Conservation (phyloP, 2,329 filamentous ascomycete genomes). For the Cytospora leucostoma region DNA sequence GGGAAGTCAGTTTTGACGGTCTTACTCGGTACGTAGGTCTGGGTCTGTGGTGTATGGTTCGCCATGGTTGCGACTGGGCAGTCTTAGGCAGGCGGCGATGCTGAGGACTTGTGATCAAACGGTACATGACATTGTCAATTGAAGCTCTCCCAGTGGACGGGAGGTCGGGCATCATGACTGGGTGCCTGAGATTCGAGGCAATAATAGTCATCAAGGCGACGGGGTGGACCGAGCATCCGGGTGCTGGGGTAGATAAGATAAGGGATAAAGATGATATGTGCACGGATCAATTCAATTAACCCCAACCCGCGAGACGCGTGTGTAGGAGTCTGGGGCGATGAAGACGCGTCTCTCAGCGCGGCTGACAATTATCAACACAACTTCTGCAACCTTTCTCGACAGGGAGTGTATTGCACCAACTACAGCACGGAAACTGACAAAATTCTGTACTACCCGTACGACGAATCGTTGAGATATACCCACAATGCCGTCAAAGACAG, state of each 20-base stretch:
- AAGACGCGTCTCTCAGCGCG: slow-evolving; percentile 22
- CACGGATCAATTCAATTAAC: slow-evolving; percentile 23
- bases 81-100: slow-evolving; percentile 26
- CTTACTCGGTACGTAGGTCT: slow-evolving; percentile 71
- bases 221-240: slow-evolving; percentile 7
- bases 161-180: slow-evolving; percentile 8
- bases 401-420: not conserved
- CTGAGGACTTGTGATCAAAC: slow-evolving; percentile 9
- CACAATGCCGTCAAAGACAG: slow-evolving; percentile 26
- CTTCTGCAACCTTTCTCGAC: not conserved
- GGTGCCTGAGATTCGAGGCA: slow-evolving; percentile 3
- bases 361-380: not conserved
- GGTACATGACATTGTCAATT: slow-evolving; percentile 21
- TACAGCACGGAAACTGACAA: not conserved
- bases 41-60: slow-evolving; percentile 35
- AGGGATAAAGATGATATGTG: not conserved
- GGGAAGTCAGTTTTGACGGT: slow-evolving; percentile 81
- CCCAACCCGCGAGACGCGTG: not conserved
- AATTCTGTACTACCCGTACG: not conserved
- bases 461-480: not conserved
- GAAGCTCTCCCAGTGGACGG: slow-evolving; percentile 19
- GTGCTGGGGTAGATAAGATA: not conserved
- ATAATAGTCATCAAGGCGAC: not conserved
- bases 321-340: slow-evolving; percentile 19
- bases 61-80: slow-evolving; percentile 40